Conservation (phyloP, 2,329 filamentous ascomycete species). For the Trichoderma simmonsii region DNA sequence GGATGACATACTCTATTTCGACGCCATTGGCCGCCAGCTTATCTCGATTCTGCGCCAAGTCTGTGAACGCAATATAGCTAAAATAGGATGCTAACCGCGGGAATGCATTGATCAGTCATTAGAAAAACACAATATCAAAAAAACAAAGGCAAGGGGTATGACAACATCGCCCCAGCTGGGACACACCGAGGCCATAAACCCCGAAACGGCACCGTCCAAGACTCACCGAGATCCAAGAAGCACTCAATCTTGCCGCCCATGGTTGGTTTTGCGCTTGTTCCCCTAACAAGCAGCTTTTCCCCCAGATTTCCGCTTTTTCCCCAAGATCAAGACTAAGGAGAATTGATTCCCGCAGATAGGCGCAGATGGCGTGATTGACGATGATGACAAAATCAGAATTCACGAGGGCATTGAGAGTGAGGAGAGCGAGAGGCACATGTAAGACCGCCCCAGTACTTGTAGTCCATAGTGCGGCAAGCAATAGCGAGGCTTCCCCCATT, state of each 20-base stretch:
- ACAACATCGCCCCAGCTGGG: neutral
- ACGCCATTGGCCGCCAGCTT: constrained; percentile 57
- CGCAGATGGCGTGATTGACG: neutral
- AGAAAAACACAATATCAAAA: neutral
- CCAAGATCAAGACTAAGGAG: neutral
- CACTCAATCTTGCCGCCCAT: constrained; percentile 63
- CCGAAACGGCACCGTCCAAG: neutral
- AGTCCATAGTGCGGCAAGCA: neutral
- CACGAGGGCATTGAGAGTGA: neutral
- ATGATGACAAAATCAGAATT: constrained; percentile 2
- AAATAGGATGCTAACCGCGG: constrained; percentile 57
- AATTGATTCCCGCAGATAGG: neutral
- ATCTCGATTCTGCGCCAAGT: constrained; percentile 55
- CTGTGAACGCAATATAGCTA: constrained; percentile 54
- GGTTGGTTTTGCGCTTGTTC: neutral
- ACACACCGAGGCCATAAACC: neutral
- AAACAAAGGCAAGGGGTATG: neutral
- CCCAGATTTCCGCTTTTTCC: neutral
- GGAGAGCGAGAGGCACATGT: neutral
- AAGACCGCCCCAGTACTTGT: neutral
- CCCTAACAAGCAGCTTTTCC: neutral
- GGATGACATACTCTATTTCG: constrained; percentile 58
- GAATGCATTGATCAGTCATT: neutral
- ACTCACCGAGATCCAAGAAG: constrained; percentile 63
- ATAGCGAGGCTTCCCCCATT: neutral